Conservation (phyloP, 2,329 filamentous ascomycete species). For the Sporothrix euskadiensis region DNA sequence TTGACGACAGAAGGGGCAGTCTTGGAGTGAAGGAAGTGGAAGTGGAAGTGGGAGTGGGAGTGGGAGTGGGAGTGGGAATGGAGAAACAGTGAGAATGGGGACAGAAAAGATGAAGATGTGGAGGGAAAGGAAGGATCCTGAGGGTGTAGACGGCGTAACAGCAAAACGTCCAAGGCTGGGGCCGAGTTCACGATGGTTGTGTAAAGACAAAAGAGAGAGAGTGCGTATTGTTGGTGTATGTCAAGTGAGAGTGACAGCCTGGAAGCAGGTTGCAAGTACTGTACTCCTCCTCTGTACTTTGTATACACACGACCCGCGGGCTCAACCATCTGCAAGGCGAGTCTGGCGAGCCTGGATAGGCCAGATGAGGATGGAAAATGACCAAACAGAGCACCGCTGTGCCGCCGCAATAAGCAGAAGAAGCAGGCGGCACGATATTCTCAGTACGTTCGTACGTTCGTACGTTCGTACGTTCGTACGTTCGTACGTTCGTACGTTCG, state of each 20-base stretch:
- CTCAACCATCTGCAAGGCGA: not conserved
- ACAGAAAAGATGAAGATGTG: not conserved
- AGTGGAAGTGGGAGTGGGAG: not conserved
- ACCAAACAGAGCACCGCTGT: not conserved
- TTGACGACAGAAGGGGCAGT: not conserved
- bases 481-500: too few species aligned
- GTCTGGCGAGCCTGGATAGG: not conserved
- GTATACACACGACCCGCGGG: not conserved
- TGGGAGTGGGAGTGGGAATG: not conserved
- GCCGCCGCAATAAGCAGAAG: not conserved
- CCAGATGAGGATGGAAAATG: not conserved
- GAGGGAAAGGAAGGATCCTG: not conserved
- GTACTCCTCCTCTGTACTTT: not conserved
- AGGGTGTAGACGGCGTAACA: not conserved
- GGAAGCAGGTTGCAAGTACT: not conserved
- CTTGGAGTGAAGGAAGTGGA: not conserved
- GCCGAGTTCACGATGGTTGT: not conserved
- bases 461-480: too few species aligned
- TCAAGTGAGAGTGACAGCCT: not conserved
- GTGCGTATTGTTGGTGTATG: slow-evolving; percentile 2
- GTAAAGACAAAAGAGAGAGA: not conserved
- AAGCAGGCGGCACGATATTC: not conserved
- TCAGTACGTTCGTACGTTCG: too few species aligned
- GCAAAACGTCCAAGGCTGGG: not conserved
- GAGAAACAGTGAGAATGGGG: not conserved